These are phyloP conservation scores for Schwanniomyces etchellsii DNA, from an alignment of 1,139 yeast genomes.

Conservation along the genomic window DNA sequence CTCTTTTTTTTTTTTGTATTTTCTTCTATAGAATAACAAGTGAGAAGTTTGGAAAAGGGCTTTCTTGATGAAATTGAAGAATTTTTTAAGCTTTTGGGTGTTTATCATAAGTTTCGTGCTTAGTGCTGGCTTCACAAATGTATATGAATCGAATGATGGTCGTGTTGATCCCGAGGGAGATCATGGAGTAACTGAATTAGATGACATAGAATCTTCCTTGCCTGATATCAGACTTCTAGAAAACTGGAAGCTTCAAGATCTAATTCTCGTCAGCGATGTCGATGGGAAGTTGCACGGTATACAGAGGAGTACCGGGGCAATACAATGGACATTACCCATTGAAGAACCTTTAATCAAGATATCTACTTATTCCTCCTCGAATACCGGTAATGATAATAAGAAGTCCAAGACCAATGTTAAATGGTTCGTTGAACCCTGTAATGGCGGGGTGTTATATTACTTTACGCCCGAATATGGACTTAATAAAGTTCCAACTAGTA, in stretches of 20 bases:
- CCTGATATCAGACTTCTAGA: slow-evolving; percentile 7
- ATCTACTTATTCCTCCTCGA: slow-evolving; percentile 22
- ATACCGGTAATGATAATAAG: slow-evolving; percentile 1
- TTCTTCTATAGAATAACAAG: too few relatives aligned
- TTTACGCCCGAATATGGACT: slow-evolving; percentile 77
- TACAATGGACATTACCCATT: slow-evolving; percentile 69
- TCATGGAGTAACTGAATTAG: too few relatives aligned
- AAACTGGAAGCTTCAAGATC: slow-evolving; percentile 56
- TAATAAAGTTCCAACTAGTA: slow-evolving; percentile 76
- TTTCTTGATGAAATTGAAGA: too few relatives aligned
- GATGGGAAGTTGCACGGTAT: slow-evolving; percentile 88
- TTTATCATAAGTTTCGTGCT: too few relatives aligned
- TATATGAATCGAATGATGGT: too few relatives aligned
- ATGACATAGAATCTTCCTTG: too few relatives aligned
- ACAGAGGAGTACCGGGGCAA: slow-evolving; percentile 68
- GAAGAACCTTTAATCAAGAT: slow-evolving; percentile 47
- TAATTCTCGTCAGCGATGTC: slow-evolving; percentile 70
- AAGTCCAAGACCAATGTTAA: slow-evolving; percentile 21
- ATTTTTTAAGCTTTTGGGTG: too few relatives aligned
- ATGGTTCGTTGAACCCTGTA: slow-evolving; percentile 91
- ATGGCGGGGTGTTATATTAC: slow-evolving; percentile 81
- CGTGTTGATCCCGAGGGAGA: too few relatives aligned
- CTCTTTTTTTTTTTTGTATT: too few relatives aligned
- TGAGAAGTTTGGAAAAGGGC: too few relatives aligned
- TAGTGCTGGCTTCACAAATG: too few relatives aligned